Percentiles rank a stretch among this genome's conserved stretches.
Conservation (phyloP, 345 rosid species). For the Heritiera littoralis region DNA sequence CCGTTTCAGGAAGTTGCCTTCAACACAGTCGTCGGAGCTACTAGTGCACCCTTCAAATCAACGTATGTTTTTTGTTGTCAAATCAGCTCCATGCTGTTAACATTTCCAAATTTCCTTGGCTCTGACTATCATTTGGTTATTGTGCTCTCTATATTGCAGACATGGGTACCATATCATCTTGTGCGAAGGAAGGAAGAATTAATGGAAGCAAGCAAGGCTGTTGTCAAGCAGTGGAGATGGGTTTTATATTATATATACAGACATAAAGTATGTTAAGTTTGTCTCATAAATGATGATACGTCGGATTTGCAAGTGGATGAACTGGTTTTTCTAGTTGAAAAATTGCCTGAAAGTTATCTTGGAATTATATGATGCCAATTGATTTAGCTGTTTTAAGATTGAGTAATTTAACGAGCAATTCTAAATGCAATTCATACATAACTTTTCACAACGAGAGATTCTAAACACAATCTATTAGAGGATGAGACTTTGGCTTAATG, state of each 20-base stretch:
- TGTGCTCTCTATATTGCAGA: constrained; percentile 40
- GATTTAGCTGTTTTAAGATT: neutral
- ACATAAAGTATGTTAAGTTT: constrained; percentile 14
- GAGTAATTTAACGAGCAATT: too few species aligned
- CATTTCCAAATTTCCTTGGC: too few species aligned
- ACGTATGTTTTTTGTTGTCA: constrained; percentile 48
- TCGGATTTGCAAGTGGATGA: constrained; percentile 9
- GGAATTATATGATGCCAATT: constrained; percentile 14
- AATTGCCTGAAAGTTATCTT: neutral
- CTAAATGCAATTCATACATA: too few species aligned
- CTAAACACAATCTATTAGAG: too few species aligned
- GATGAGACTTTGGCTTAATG: too few species aligned
- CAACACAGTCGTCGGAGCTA: constrained; percentile 75
- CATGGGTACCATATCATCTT: constrained; percentile 91
- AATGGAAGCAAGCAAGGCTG: constrained; percentile 23
- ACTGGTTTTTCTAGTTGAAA: neutral
- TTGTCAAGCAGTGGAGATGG: neutral
- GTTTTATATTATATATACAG: neutral
- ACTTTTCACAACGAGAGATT: too few species aligned
- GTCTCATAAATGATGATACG: neutral
- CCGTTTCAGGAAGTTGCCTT: constrained; percentile 97
- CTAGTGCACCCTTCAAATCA: constrained; percentile 95
- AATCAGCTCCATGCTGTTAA: neutral
- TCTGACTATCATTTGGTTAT: neutral
- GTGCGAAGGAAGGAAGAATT: constrained; percentile 87